These are phyloP conservation scores for Tuber borchii DNA, from an alignment of 495 filamentous ascomycete genomes.

Conservation along the genomic window DNA sequence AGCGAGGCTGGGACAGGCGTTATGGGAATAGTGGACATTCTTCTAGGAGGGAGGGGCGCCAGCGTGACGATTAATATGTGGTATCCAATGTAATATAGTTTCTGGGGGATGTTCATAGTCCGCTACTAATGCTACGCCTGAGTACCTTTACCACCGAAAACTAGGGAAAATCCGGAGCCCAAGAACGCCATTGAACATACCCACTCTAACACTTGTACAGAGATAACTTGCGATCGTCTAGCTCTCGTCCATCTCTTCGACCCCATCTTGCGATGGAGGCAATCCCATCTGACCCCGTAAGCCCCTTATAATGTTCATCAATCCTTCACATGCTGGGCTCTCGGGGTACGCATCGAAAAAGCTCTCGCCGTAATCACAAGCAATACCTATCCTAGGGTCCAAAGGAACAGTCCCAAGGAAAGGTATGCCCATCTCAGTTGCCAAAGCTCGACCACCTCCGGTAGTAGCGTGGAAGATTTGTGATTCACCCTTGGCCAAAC, in stretches of 20 bases:
- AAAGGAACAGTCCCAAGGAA: conserved; percentile 89
- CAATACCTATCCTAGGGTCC: conserved; percentile 90
- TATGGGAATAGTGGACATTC: neutral
- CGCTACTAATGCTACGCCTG: neutral
- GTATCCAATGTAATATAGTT: neutral
- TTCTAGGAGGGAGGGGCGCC: neutral
- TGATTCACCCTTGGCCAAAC: conserved; percentile 44
- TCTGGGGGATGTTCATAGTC: neutral
- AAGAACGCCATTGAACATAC: neutral
- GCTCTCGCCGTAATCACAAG: conserved; percentile 93
- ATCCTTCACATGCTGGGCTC: conserved; percentile 73
- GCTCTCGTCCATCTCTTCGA: conserved; percentile 7
- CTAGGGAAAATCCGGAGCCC: neutral
- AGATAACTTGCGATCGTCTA: neutral
- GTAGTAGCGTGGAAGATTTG: conserved; percentile 90
- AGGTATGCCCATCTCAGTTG: conserved; percentile 74
- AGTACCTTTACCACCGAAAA: neutral
- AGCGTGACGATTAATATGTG: neutral
- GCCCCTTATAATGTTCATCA: conserved; percentile 66
- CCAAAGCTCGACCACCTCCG: conserved; percentile 71
- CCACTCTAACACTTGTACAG: neutral
- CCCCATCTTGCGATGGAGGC: conserved; percentile 16
- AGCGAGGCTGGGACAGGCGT: neutral
- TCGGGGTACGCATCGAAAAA: conserved; percentile 92
- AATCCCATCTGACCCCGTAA: conserved; percentile 60